Evolutionary conservation across 768 basidiomycete species (phyloP), one percentile per base, ranked within the genome.

Genomic region (Amanita subjunquillea): DNA sequence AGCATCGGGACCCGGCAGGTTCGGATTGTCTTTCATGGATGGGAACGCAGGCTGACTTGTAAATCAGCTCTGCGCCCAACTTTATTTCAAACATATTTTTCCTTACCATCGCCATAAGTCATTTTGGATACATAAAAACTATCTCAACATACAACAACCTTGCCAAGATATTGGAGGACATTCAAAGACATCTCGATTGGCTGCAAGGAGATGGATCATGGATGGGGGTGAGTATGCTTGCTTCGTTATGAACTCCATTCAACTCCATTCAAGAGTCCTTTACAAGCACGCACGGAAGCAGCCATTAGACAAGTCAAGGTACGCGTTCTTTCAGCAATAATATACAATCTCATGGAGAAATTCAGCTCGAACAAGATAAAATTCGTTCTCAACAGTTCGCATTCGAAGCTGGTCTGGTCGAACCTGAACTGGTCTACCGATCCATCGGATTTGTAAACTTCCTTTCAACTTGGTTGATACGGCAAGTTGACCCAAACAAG

Each of bases 81-180:
- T 99, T 99, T 67, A 91, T 97, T 56, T 91, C 95, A 5, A 85
- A 97, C 41, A 81, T 96, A 17, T 98, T 97, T 72, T 97, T 89
- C 71, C 75, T 97, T 41, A 76, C 85, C 6, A 77, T 89, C 45
- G 85, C 91, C 0, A 87, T 86, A 73, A 85, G 87, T 51, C 95
- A 99, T 67, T 85, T 91, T 53, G 95, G 94, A 3, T 79, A 88
- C 55, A 75, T 88, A 58, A 84, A 79, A 64, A 90, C 91, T 1
- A 84, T 94, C 42, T 82, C 82, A 38, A 82, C 77, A 3, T 84
- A 82, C 57, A 83, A 82, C 10, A 84, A 87, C 48, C 72, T 91
- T 23, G 74, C 73, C 34, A 87, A 88, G 59, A 82, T 92, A 56
- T 54, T 82, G 3, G 86, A 87, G 12, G 88, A 94, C 17, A 73